Base-by-base conservation (phyloP, 2,329 filamentous ascomycete species). In the Aspergillus persii region DNA sequence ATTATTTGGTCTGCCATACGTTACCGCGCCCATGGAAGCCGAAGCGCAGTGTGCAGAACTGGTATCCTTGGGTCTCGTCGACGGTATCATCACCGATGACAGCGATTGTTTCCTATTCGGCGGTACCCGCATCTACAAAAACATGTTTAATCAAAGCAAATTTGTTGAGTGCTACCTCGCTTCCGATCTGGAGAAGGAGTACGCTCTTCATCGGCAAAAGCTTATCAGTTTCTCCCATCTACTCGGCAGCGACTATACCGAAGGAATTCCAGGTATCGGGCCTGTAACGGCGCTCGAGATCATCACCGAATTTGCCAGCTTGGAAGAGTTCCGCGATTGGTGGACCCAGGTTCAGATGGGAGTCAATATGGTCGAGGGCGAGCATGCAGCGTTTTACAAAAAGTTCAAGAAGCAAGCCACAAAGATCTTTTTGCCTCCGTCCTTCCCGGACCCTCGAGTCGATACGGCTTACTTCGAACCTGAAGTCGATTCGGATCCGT, bases 111-210 rank as follows among this genome's bases (percentile, higher is more conserved):
- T 99, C 70, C 84, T 99, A 0, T 99, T 99, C 74, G 96, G 95
- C 18, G 96, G 95, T 41, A 99, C 92, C 0, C 84, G 94, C 18
- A 90, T 99, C 26, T 99, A 99, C 82, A 99, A 99, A 76, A 99
- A 99, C 80, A 96, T 99, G 92, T 99, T 99, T 82, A 99, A 97
- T 76, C 89, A 92, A 68, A 95, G 95, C 75, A 99, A 99, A 73
- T 96, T 92, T 68, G 95, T 99, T 47, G 95, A 99, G 77, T 98
- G 95, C 77, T 99, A 98, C 72, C 84, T 99, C 8, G 79, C 87
- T 2, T 81, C 80, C 0, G 95, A 99, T 69, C 81, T 99, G 0
- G 91, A 96, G 69, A 90, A 90, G 67, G 96, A 99, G 68, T 89
- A 97, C 62, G 91, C 90, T 0, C 84, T 99, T 0, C 89, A 91